A percentile compares a stretch with the other conserved stretches of the same genome.
Conservation (phyloP, 768 basidiomycete genomes). For the Hypholoma sublateritium region DNA sequence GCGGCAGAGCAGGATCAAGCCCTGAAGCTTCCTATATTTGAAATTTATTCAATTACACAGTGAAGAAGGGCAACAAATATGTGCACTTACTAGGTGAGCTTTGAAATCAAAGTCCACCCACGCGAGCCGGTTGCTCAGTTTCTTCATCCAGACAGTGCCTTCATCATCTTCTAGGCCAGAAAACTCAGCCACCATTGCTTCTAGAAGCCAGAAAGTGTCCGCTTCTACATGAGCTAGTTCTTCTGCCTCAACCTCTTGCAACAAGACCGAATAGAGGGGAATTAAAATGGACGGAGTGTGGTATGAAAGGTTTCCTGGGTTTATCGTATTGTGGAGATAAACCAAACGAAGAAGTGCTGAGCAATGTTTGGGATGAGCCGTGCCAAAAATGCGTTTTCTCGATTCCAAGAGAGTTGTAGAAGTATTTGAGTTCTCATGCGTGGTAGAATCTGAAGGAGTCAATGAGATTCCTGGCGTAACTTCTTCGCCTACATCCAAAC, state of each 20-base stretch:
- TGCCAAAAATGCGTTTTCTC: conserved; percentile 40
- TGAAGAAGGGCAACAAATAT: not conserved
- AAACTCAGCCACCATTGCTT: conserved; percentile 71
- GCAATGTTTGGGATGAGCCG: conserved; percentile 57
- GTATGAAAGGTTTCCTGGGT: conserved; percentile 69
- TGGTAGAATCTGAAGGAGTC: conserved; percentile 21
- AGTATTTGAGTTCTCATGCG: conserved; percentile 12
- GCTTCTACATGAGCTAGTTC: conserved; percentile 72
- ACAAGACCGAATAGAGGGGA: conserved; percentile 63
- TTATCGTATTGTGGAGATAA: conserved; percentile 69
- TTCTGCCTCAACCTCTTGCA: conserved; percentile 59
- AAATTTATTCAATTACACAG: not conserved
- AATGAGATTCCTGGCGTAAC: conserved; percentile 36
- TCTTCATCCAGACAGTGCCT: conserved; percentile 60
- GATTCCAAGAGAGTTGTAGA: conserved; percentile 47
- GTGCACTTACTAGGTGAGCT: conserved; percentile 51
- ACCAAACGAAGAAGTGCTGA: conserved; percentile 68
- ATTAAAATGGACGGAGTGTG: conserved; percentile 70
- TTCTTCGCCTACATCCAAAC: conserved; percentile 28
- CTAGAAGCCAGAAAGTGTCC: conserved; percentile 82
- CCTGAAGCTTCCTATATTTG: conserved; percentile 54
- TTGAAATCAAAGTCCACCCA: conserved; percentile 68
- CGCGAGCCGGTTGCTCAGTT: conserved; percentile 55
- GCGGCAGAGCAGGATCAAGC: conserved; percentile 68
- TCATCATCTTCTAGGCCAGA: conserved; percentile 70